Percentiles rank a stretch among this genome's conserved stretches.
phyloP scores from a whole-genome alignment of 495 filamentous ascomycete species.

The Coniosporium apollinis region DNA sequence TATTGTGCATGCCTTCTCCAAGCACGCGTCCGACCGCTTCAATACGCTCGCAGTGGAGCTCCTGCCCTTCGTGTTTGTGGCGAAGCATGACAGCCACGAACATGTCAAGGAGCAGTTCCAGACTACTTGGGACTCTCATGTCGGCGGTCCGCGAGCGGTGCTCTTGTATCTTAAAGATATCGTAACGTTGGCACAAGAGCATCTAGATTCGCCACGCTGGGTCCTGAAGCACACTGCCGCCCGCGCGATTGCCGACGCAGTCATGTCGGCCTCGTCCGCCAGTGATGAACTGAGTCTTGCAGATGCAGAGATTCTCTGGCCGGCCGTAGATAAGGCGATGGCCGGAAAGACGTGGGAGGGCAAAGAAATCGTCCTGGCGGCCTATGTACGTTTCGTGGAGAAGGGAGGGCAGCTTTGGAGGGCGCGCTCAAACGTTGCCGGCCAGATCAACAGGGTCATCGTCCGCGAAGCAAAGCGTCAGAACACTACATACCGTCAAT shows the following conservation, averaged over 20 bases:
- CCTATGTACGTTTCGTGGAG: slow-evolving; percentile 61
- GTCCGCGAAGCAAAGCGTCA: slow-evolving; percentile 81
- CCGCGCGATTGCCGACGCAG: slow-evolving; percentile 57
- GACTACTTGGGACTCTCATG: slow-evolving; percentile 78
- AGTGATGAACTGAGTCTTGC: slow-evolving; percentile 30
- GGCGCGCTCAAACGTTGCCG: slow-evolving; percentile 28
- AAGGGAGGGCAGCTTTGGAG: slow-evolving; percentile 43
- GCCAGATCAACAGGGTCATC: slow-evolving; percentile 41
- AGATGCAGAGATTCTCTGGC: slow-evolving; percentile 57
- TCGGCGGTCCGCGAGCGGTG: slow-evolving; percentile 66
- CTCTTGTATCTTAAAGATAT: slow-evolving; percentile 76
- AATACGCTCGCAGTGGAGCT: slow-evolving; percentile 53
- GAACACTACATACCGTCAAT: slow-evolving; percentile 62
- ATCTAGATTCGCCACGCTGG: slow-evolving; percentile 69
- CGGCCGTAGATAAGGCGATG: slow-evolving; percentile 60
- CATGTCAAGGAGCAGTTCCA: slow-evolving; percentile 58
- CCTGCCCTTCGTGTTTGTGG: slow-evolving; percentile 76
- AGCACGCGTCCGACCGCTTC: slow-evolving; percentile 75
- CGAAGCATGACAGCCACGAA: slow-evolving; percentile 66
- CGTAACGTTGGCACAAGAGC: slow-evolving; percentile 40
- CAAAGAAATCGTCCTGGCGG: slow-evolving; percentile 76
- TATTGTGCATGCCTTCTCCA: slow-evolving; percentile 59
- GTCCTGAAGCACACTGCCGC: slow-evolving; percentile 77
- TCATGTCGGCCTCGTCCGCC: slow-evolving; percentile 18
- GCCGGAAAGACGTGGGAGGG: slow-evolving; percentile 83